A percentile compares a stretch with the other conserved stretches of the same genome.
phyloP scores from a whole-genome alignment of 345 rosid genomes.

The Brassica rapa region DNA sequence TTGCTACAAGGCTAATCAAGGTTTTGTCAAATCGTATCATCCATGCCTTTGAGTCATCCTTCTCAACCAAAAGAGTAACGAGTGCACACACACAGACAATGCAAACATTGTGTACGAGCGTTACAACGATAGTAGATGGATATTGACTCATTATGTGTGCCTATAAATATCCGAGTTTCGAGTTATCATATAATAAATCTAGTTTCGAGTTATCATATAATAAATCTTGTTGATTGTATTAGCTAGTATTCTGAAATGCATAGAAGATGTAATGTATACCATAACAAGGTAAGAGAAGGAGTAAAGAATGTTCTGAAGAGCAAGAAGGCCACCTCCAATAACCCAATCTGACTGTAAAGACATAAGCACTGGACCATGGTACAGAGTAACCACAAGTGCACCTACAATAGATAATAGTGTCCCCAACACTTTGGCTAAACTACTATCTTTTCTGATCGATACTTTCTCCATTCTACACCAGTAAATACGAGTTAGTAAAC shows the following conservation, averaged over 20 bases:
- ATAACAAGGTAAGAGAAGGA: slow-evolving; percentile 45
- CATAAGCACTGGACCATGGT: slow-evolving; percentile 45
- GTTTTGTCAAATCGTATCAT: slow-evolving; percentile 49
- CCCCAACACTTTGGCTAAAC: slow-evolving; percentile 50
- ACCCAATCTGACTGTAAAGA: slow-evolving; percentile 46
- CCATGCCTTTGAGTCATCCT: slow-evolving; percentile 61
- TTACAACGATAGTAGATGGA: slow-evolving; percentile 74
- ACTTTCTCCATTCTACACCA: slow-evolving; percentile 49
- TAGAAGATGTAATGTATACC: slow-evolving; percentile 28
- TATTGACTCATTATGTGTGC: slow-evolving; percentile 71
- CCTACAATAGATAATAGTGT: slow-evolving; percentile 44
- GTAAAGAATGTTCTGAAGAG: slow-evolving; percentile 31
- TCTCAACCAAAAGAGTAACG: slow-evolving; percentile 51
- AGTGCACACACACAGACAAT: slow-evolving; percentile 54
- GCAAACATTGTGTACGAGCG: slow-evolving; percentile 63
- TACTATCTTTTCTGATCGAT: slow-evolving; percentile 33
- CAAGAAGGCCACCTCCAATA: slow-evolving; percentile 44
- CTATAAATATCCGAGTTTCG: slow-evolving; percentile 39
- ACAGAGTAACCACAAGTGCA: slow-evolving; percentile 49
- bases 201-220: not conserved
- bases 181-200: no score
- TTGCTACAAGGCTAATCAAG: slow-evolving; percentile 44
- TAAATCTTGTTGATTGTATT: not conserved
- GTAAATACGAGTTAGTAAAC: not conserved
- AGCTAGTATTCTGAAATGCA: not conserved